Percentiles rank a stretch among this genome's conserved stretches.
Conservation (phyloP, 148 eudicot genomes). For the Amaranthus cruentus region DNA sequence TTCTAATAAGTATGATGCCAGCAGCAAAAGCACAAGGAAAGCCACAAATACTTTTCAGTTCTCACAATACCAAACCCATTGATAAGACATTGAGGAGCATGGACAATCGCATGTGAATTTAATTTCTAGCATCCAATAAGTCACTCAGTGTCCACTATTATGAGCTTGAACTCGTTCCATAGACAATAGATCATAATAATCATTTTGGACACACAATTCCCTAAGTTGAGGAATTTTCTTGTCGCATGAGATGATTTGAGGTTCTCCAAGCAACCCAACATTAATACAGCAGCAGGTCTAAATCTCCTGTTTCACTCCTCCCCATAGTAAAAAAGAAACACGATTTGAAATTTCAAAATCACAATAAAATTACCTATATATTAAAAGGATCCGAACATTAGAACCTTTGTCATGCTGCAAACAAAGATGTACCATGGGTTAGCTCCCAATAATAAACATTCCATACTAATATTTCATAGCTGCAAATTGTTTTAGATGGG, state of each 20-base stretch:
- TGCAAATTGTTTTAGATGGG: not conserved
- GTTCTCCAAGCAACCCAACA: not conserved
- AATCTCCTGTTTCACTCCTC: not conserved
- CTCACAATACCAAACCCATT: not conserved
- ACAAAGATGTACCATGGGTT: constrained; percentile 17
- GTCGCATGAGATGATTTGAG: not conserved
- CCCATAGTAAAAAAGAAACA: not conserved
- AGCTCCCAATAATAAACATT: constrained; percentile 11
- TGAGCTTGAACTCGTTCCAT: too few relatives aligned
- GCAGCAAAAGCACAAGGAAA: not conserved
- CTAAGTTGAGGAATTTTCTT: not conserved
- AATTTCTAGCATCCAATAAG: not conserved
- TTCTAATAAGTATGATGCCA: not conserved
- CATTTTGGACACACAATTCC: not conserved
- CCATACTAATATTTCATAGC: not conserved
- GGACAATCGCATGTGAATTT: not conserved
- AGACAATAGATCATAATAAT: not conserved
- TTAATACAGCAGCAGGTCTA: not conserved
- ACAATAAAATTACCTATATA: constrained; percentile 58
- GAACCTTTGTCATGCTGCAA: constrained; percentile 73
- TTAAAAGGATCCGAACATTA: constrained; percentile 63
- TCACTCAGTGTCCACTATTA: not conserved
- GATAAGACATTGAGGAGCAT: too few relatives aligned
- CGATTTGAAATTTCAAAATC: not conserved
- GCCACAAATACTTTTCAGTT: not conserved